These are phyloP conservation scores for Sequoia sempervirens DNA, from an alignment of 75 land plant species.

Conservation along the genomic window DNA sequence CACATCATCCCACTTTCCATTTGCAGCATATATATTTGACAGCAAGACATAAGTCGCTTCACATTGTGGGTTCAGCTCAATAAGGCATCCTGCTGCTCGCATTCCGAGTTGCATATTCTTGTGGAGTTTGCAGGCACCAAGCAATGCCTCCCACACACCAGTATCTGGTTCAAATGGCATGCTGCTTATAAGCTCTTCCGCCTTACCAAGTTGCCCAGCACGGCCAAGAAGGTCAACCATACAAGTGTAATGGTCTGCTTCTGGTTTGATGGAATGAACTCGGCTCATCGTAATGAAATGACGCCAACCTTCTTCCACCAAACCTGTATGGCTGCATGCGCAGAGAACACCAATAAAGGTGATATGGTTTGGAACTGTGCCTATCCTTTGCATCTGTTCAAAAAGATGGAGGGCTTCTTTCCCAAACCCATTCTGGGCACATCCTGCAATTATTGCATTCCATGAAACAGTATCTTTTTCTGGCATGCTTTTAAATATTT, in stretches of 20 bases:
- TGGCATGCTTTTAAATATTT: conserved; percentile 28
- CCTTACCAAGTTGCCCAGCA: conserved; percentile 46
- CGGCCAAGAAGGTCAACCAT: conserved; percentile 68
- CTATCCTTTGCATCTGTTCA: conserved; percentile 32
- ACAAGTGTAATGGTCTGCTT: conserved; percentile 51
- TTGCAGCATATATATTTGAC: conserved; percentile 45
- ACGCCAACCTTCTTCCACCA: conserved; percentile 31
- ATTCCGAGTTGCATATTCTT: conserved; percentile 43
- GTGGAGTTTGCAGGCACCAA: conserved; percentile 45
- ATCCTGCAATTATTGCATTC: conserved; percentile 69
- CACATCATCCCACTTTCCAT: conserved; percentile 31
- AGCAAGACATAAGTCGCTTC: conserved; percentile 48
- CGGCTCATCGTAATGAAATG: conserved; percentile 42
- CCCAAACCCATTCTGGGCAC: conserved; percentile 48
- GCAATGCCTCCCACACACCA: conserved; percentile 54
- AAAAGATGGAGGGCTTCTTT: conserved; percentile 27
- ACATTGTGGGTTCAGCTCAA: conserved; percentile 38
- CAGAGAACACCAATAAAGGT: conserved; percentile 50
- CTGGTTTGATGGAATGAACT: conserved; percentile 38
- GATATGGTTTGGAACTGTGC: conserved; percentile 36
- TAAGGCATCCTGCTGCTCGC: conserved; percentile 40
- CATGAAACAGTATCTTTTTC: conserved; percentile 51
- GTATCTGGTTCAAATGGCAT: conserved; percentile 60
- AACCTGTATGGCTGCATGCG: conserved; percentile 56
- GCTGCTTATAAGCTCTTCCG: conserved; percentile 27